Evolutionary conservation across 345 rosid species (phyloP), one percentile per base, ranked within the genome.

Genomic region (Arabidopsis suecica): DNA sequence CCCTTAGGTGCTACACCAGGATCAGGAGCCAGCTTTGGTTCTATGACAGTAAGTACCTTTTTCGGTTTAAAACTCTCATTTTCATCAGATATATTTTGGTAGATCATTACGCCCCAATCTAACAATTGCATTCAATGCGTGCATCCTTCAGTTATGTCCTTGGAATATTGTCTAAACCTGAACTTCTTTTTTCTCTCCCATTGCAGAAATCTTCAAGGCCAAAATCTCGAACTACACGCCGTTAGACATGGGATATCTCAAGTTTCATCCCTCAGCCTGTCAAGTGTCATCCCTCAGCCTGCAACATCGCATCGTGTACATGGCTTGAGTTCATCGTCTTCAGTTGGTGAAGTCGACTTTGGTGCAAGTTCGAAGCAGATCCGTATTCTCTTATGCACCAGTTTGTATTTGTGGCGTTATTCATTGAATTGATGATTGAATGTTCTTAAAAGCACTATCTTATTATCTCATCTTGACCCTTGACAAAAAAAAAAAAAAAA

Each of bases 1-100:
- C 69, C 54, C 44, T 28, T 83, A 92, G 98, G 90, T 72, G 59
- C 82, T 74, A 83, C 88, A 75, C 80, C 86, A 3, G 88, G 84
- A 23, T 89, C 94, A 34, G 97, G 96, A 33, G 84, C 98, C 79
- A 95, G 97, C 88, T 90, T 95, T 40, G 93, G 96, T 69, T 71
- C 88, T 71, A 50, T 81, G 69, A 77, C 89, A 8, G 99, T 95
- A 80, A 89, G 99, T 85, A 75, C 65, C 60, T 38, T 57, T 44
- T 69, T 20, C 23, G 6, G 57, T 60, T 49, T 7, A 9, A 47
- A 33, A 49, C 11, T 20, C 16, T 48, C 63, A 5, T 22, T 42
- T 70, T 44, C 65, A 32, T 30, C 44, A 64, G 34, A 81, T 77
- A 22, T 45, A 28, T 49, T 18, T 58, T 40, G 74, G 28, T 54